phyloP scores from a whole-genome alignment of 306 rosid species.

The Acacia acuminata region DNA sequence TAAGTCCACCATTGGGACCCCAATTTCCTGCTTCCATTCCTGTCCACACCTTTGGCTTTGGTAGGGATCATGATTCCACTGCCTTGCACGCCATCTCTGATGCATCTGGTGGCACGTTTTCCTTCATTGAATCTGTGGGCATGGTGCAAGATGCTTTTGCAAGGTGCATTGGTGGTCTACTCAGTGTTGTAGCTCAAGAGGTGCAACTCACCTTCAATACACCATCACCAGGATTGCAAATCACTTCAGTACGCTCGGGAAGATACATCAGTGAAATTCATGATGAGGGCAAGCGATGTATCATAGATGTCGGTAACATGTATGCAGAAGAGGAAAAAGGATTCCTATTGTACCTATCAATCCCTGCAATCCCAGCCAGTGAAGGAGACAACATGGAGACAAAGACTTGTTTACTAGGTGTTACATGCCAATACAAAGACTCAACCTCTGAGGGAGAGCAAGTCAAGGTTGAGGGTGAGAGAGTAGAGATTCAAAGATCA shows the following conservation, averaged over 20 bases:
- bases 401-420: constrained; percentile 48
- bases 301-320: constrained; percentile 53
- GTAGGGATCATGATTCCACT: constrained; percentile 60
- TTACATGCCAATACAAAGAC: constrained; percentile 46
- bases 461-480: constrained; percentile 34
- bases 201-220: constrained; percentile 45
- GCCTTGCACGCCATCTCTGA: constrained; percentile 59
- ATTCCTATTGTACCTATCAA: constrained; percentile 47
- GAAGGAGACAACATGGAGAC: constrained; percentile 23
- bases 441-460: constrained; percentile 46
- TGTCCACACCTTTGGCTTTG: constrained; percentile 67
- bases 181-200: constrained; percentile 67
- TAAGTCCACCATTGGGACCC: constrained; percentile 33
- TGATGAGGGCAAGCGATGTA: constrained; percentile 36
- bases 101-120: constrained; percentile 64
- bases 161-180: constrained; percentile 71
- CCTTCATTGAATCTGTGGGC: constrained; percentile 59
- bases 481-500: constrained; percentile 51
- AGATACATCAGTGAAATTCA: constrained; percentile 46
- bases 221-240: constrained; percentile 37
- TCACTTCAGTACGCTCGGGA: constrained; percentile 55
- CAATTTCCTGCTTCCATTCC: constrained; percentile 55
- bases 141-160: constrained; percentile 76
- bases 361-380: constrained; percentile 36
- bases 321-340: constrained; percentile 71